Percentiles rank a stretch among this genome's conserved stretches.
These are phyloP conservation scores for Botrytis tulipae DNA, from an alignment of 2,329 filamentous ascomycete species.

Conservation along the genomic window DNA sequence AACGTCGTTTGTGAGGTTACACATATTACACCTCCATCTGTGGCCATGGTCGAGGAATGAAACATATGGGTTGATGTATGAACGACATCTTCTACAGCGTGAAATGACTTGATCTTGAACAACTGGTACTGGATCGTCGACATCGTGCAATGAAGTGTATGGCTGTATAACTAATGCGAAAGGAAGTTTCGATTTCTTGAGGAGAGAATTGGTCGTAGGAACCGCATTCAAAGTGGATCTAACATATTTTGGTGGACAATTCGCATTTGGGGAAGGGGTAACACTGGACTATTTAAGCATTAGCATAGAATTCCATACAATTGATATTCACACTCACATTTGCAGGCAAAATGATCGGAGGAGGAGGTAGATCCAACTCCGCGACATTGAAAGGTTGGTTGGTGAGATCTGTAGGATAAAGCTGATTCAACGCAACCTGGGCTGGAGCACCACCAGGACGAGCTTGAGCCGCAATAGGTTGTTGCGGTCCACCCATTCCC, in stretches of 20 bases:
- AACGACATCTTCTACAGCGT: constrained; percentile 89
- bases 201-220: constrained; percentile 83
- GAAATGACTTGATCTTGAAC: constrained; percentile 97
- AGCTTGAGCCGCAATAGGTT: constrained; percentile 45
- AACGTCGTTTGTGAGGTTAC: constrained; percentile 96
- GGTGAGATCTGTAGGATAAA: constrained; percentile 88
- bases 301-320: constrained; percentile 38
- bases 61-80: constrained; percentile 97
- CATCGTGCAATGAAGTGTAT: constrained; percentile 87
- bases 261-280: constrained; percentile 85
- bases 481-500: constrained; percentile 54
- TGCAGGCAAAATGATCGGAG: constrained; percentile 83
- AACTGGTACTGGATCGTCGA: constrained; percentile 85
- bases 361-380: constrained; percentile 87
- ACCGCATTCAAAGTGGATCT: constrained; percentile 93
- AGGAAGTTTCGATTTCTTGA: constrained; percentile 95
- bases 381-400: constrained; percentile 92
- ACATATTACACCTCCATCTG: constrained; percentile 99
- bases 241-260: constrained; percentile 90
- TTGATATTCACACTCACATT: constrained; percentile 65
- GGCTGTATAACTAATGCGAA: constrained; percentile 96
- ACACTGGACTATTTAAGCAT: constrained; percentile 68
- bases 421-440: constrained; percentile 70
- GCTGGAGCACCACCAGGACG: constrained; percentile 47
- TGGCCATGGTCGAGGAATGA: constrained; percentile 96